Evolutionary conservation across 257 asterid genomes (phyloP), one percentile per base, ranked within the genome.

Genomic region (Rauvolfia tetraphylla): DNA sequence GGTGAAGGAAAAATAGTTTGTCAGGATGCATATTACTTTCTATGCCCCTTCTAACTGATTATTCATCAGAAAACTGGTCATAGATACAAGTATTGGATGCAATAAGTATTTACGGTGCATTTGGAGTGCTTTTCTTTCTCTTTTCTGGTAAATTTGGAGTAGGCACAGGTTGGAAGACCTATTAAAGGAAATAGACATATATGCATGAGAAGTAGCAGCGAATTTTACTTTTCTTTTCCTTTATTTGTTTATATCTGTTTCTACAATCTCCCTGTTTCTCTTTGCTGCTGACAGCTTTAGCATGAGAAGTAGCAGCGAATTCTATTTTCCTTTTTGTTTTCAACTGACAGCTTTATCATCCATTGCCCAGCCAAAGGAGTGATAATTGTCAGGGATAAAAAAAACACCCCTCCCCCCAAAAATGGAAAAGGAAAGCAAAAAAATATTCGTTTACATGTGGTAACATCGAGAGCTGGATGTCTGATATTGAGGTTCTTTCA

Each of bases 11-110:
- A 62, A 62, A 6, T 63, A 33, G n/a, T 41, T 6, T 33, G 51
- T 93, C 95, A 11, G 34, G 17, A 68, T 12, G 23, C n/a, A 39
- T 2, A 22, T 41, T 68, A 39, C 56, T 42, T 68, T 65, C 25
- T n/a, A 25, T 39, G n/a, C 7, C 56, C 14, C 29, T 68, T 17
- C 36, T 18, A 68, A 41, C 56, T 42, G 48, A n/a, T 46, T 68
- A 10, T 68, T 20, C 13, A 68, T 39, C 36, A 54, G n/a, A 5
- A 54, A 69, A 69, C 23, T 69, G 39, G 20, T 42, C 15, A 44
- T 25, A 25, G 39, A 69, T 34, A 23, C 29, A 42, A 29, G 13
- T 25, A 6, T 13, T 3, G 12, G 39, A 69, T 68, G 39, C 23
- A 42, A 44, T 23, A 23, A 42, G 56, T 3, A 68, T 41, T 8